Conservation (phyloP, 2,329 filamentous ascomycete genomes). For the Pyrenochaeta sp. region DNA sequence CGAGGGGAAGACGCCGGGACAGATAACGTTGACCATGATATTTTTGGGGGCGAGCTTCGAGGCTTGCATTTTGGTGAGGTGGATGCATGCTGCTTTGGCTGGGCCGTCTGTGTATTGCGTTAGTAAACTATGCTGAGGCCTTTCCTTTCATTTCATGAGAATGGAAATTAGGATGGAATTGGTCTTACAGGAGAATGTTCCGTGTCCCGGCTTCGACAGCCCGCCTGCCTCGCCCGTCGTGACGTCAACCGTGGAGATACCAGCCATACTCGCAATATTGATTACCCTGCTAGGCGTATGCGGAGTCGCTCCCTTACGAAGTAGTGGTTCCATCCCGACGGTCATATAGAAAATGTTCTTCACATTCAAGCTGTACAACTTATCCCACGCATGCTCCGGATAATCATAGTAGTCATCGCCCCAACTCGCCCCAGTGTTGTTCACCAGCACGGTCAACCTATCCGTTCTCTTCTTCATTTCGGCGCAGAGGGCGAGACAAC, state of each 20-base stretch:
- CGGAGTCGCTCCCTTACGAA: slow-evolving; percentile 56
- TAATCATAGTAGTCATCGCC: slow-evolving; percentile 67
- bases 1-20: slow-evolving; percentile 59
- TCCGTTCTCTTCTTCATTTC: slow-evolving; percentile 57
- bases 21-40: slow-evolving; percentile 60
- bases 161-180: background rate
- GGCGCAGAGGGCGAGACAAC: slow-evolving; percentile 58
- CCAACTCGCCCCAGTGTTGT: slow-evolving; percentile 64
- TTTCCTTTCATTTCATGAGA: background rate
- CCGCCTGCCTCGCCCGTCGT: slow-evolving; percentile 58
- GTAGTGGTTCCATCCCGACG: slow-evolving; percentile 56
- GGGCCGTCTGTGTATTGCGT: slow-evolving; percentile 51
- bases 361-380: slow-evolving; percentile 64
- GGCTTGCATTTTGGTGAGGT: slow-evolving; percentile 61
- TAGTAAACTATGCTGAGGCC: background rate
- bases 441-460: slow-evolving; percentile 59
- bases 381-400: slow-evolving; percentile 65
- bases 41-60: slow-evolving; percentile 61
- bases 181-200: slow-evolving; percentile 58
- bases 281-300: slow-evolving; percentile 59
- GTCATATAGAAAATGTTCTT: slow-evolving; percentile 62
- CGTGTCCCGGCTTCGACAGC: slow-evolving; percentile 60
- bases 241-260: slow-evolving; percentile 55
- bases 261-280: slow-evolving; percentile 62
- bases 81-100: slow-evolving; percentile 63